Conservation (phyloP, 257 asterid genomes). For the Solanum megistacrolobum region DNA sequence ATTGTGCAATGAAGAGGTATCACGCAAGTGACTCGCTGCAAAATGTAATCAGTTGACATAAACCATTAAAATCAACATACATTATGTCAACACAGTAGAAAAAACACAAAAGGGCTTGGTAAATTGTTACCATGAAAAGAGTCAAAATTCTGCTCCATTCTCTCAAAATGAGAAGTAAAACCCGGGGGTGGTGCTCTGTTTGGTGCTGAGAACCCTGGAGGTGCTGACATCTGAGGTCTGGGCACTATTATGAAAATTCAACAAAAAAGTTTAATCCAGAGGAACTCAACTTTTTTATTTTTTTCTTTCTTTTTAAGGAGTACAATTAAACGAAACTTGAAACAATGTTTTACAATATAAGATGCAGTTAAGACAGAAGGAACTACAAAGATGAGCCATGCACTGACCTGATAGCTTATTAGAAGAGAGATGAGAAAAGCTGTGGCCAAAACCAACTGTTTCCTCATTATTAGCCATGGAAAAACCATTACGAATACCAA, state of each 20-base stretch:
- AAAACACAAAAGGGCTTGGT: neutral
- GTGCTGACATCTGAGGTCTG: conserved; percentile 80
- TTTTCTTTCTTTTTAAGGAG: neutral
- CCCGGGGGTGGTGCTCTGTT: conserved; percentile 89
- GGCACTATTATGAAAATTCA: conserved; percentile 39
- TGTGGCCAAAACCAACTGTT: conserved; percentile 32
- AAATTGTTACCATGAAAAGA: conserved; percentile 26
- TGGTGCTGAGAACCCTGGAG: conserved; percentile 81
- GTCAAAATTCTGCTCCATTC: conserved; percentile 46
- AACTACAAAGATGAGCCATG: neutral
- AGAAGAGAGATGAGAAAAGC: conserved; percentile 33
- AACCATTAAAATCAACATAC: neutral
- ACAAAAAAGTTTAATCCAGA: neutral
- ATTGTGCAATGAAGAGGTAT: conserved; percentile 39
- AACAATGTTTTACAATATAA: neutral
- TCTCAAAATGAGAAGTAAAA: conserved; percentile 52
- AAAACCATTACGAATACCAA: conserved; percentile 35
- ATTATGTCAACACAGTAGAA: neutral
- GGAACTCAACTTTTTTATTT: neutral
- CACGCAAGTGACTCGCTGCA: conserved; percentile 58
- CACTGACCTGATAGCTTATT: conserved; percentile 57
- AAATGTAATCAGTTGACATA: neutral
- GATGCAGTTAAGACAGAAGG: neutral
- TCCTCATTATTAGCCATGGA: conserved; percentile 38
- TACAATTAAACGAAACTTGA: neutral